Percentiles rank a stretch among this genome's conserved stretches.
These are phyloP conservation scores for Sporothrix dimorphospora DNA, from an alignment of 2,329 filamentous ascomycete genomes.

Conservation along the genomic window DNA sequence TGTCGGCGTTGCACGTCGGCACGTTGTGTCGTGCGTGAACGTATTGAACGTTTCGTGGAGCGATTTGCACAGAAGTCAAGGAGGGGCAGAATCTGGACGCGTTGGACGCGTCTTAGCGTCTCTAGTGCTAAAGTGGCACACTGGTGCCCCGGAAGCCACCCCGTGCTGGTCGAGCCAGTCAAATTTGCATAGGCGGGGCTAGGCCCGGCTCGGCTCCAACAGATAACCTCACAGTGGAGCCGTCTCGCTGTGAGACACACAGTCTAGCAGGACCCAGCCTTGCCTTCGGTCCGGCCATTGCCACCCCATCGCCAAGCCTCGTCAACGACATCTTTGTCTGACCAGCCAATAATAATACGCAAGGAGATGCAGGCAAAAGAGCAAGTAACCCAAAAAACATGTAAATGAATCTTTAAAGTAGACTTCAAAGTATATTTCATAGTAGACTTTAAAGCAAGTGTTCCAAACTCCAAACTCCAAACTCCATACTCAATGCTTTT, in stretches of 20 bases:
- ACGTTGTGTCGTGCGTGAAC: background rate
- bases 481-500: background rate
- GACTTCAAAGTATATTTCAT: background rate
- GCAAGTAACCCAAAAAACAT: background rate
- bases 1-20: background rate
- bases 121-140: slow-evolving; percentile 13
- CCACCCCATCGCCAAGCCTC: background rate
- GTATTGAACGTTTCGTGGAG: background rate
- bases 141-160: background rate
- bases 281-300: no score
- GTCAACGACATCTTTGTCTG: background rate
- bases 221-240: background rate
- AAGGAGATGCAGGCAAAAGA: background rate
- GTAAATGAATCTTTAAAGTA: background rate
- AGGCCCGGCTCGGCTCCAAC: no score
- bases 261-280: background rate
- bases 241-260: no score
- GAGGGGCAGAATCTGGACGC: slow-evolving; percentile 13
- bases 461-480: no score
- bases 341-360: background rate
- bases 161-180: background rate
- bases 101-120: slow-evolving; percentile 14
- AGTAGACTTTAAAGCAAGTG: background rate
- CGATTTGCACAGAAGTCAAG: no score
- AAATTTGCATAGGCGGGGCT: background rate